Conservation (phyloP, 805 yeast species). For the Sugiyamaella boreocaroliniensis region DNA sequence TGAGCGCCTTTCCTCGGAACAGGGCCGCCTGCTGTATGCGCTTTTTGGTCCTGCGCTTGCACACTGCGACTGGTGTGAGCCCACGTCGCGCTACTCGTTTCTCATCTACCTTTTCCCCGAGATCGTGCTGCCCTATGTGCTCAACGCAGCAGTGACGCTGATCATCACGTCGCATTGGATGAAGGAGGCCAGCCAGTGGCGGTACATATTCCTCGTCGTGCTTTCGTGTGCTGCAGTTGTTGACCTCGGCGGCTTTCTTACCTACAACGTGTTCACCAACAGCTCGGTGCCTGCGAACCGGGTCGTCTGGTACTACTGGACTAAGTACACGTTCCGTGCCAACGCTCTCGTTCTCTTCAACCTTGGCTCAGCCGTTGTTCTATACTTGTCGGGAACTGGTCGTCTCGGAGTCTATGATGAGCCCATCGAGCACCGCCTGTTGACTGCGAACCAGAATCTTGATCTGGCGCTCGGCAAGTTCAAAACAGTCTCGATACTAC, state of each 20-base stretch:
- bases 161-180: constrained; percentile 10
- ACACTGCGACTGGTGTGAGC: constrained; percentile 20
- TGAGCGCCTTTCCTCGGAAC: constrained; percentile 8
- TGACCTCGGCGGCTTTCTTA: constrained; percentile 10
- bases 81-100: constrained; percentile 10
- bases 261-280: constrained; percentile 6
- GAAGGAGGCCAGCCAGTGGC: constrained; percentile 9
- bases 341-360: constrained; percentile 9
- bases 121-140: constrained; percentile 14
- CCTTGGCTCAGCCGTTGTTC: constrained; percentile 4
- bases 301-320: constrained; percentile 19
- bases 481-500: constrained; percentile 7
- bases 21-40: constrained; percentile 17
- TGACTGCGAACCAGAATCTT: constrained; percentile 3
- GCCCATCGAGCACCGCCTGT: constrained; percentile 10
- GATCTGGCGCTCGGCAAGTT: constrained; percentile 7
- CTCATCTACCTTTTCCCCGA: constrained; percentile 17
- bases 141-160: constrained; percentile 13
- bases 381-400: constrained; percentile 16
- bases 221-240: constrained; percentile 1
- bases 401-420: constrained; percentile 8
- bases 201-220: constrained; percentile 2
- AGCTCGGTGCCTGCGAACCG: constrained; percentile 5
- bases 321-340: constrained; percentile 11
- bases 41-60: constrained; percentile 21